A percentile compares a stretch with the other conserved stretches of the same genome.
phyloP scores from a whole-genome alignment of 139 green algal genomes.

The Ettlia oleoabundans region DNA sequence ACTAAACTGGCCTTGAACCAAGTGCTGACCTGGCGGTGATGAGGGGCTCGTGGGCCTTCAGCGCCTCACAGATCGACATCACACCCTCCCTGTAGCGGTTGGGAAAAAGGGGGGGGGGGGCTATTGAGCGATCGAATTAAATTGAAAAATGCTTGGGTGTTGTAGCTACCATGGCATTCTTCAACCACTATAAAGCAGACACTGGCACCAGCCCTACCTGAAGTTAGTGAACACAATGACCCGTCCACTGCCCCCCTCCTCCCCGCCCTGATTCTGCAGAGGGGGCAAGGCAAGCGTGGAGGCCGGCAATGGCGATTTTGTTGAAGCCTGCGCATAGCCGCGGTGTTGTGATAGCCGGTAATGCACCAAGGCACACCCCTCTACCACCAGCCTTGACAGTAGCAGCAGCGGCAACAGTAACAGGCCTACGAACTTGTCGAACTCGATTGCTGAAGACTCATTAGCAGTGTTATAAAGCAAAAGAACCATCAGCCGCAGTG shows the following conservation, averaged over 20 bases:
- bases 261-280: neutral
- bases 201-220: constrained; percentile 72
- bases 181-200: constrained; percentile 83
- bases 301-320: neutral
- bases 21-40: constrained; percentile 68
- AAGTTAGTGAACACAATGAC: constrained; percentile 55
- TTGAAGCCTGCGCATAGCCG: neutral
- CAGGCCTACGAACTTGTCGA: too few relatives aligned
- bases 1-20: too few relatives aligned
- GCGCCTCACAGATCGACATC: constrained; percentile 64
- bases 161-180: too few relatives aligned
- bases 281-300: neutral
- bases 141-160: too few relatives aligned
- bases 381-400: too few relatives aligned
- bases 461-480: neutral
- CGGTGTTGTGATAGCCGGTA: neutral
- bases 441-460: too few relatives aligned
- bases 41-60: constrained; percentile 59
- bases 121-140: too few relatives aligned
- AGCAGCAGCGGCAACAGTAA: too few relatives aligned
- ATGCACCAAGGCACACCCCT: too few relatives aligned
- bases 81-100: constrained; percentile 85
- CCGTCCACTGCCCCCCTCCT: constrained; percentile 9
- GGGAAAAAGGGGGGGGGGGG: too few relatives aligned
- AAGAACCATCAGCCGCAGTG: neutral